Base-by-base conservation (phyloP, 768 basidiomycete genomes). In the Lactifluus pinguis region DNA sequence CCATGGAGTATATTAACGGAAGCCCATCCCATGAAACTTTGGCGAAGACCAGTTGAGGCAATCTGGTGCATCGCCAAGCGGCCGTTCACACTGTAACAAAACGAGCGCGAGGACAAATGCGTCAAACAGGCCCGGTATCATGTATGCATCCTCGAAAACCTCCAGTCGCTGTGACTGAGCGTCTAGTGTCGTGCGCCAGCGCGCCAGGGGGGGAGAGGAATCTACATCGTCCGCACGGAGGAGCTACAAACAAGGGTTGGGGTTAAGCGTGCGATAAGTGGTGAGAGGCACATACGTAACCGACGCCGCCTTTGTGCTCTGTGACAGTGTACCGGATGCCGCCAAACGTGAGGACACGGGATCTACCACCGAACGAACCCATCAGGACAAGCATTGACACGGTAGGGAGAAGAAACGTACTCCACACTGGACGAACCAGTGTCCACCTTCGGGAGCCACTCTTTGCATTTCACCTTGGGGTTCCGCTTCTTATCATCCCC, bases 31-130 rank as follows among this genome's bases (percentile, higher is more conserved):
- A 30, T 25, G 38, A 58, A 21, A 64, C 25, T 42, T 62, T 38
- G 60, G 63, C 9, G 53, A 55, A 13, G 60, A 30, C 8, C 0
- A 4, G 17, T 62, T 21, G 51, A 62, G 47, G 34, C 39, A 34
- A 34, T 62, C 47, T 4, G 47, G 57, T 4, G 17, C 30, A 8
- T 62, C 61, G 25, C 61, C 61, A n/a, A 62, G 61, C 5, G 56
- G 61, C 47, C 53, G 61, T 13, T 39, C 56, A n/a, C 56, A 17
- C 32, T 62, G 61, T 21, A 58, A 6, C 13, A 58, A 47, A 21
- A 62, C 41, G n/a, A 62, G 61, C 2, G 56, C 61, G 30, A 62
- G 61, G 4, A 62, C 52, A 14, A 62, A 51, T 6, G 56, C 56
- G 19, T 62, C 56, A 34, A 62, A 38, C 13, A 62, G 21, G 36